Base-by-base conservation (phyloP, 768 basidiomycete species). In the Paxillus rubicundulus region DNA sequence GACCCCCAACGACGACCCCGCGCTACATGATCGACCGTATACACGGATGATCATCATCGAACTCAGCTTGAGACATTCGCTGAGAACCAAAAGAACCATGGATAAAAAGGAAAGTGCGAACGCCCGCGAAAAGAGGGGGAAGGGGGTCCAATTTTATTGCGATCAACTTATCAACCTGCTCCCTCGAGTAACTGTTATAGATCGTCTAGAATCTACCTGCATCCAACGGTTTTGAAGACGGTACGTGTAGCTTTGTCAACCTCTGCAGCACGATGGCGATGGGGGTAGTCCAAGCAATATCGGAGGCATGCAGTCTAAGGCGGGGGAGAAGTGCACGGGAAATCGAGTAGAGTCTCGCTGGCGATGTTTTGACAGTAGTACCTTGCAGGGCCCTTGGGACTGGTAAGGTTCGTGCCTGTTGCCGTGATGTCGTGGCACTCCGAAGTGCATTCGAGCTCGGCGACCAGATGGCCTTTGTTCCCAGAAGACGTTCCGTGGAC, bases 401-500 rank as follows among this genome's bases (percentile, higher is more conserved):
- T 60, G 8, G 49, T 61, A 39, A 53, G 13, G 16, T 56, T 38
- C 24, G 42, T 56, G 24, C 68, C 68, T 2, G 56, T 63, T 5
- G 74, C 72, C 9, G 74, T 73, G 60, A 76, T 72, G 54, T 66
- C 64, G 30, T 68, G 47, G 55, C 73, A 75, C 30, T 65, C 60
- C 2, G 64, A 56, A 4, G 74, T 74, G 51, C 77, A 79, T 53
- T 76, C 68, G 9, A 79, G 54, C 28, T 72, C 67, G 34, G 69
- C 76, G 47, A 78, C 76, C 6, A 76, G 71, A 28, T 59, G 48
- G 18, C 74, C 72, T 28, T 64, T 55, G 1, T 60, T 52, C 1
- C 76, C 78, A 13, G 77, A 77, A 0, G 77, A 75, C 6, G 65
- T 74, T 4, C 78, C 78, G 1, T 67, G 68, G 39, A 78, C 63